Evolutionary conservation across 768 basidiomycete species (phyloP), one percentile per base, ranked within the genome.

Genomic region (Collybia sp.): DNA sequence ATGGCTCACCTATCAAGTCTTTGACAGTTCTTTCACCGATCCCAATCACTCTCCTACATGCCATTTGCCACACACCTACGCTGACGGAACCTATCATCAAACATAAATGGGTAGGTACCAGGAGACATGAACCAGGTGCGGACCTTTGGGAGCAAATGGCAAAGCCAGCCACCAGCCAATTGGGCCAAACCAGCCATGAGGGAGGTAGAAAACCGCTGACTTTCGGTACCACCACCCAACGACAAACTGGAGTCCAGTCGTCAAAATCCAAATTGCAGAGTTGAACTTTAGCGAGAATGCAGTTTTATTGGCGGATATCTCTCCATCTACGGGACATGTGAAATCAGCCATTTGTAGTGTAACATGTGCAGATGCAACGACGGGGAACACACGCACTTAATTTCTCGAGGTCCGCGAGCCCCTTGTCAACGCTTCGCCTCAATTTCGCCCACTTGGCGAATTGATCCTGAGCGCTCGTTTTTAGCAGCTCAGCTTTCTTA

Each of bases 391-490:
- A 75, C 85, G 62, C 65, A 97, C 94, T 98, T 51, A 93, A 75
- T 64, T 85, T 87, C 70, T 98, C 94, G 3, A 98, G 73, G 45
- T 99, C 93, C 34, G 82, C 79, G 13, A 96, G 65, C 15, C 87
- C 90, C 66, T 95, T 97, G 70, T 98, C 95, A 38, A 97, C 81
- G 54, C 79, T 90, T 53, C 96, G 69, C 56, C 88, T 71, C 59
- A 98, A 68, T 69, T 93, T 93, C 40, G 95, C 95, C 95, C 96
- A 98, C 68, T 93, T 97, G 15, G 93, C 91, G 62, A 99, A 99
- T 59, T 98, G 90, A 59, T 97, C 94, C 61, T 98, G 96, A 13
- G 93, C 88, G 56, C 89, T 93, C 30, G 93, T 98, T 60, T 83
- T 82, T 51, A 86, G 64, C 2, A 98, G 80, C 60, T 97, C 92